A percentile compares a stretch with the other conserved stretches of the same genome.
These are phyloP conservation scores for Alternaria sp. DNA, from an alignment of 2,329 filamentous ascomycete genomes.

Conservation along the genomic window DNA sequence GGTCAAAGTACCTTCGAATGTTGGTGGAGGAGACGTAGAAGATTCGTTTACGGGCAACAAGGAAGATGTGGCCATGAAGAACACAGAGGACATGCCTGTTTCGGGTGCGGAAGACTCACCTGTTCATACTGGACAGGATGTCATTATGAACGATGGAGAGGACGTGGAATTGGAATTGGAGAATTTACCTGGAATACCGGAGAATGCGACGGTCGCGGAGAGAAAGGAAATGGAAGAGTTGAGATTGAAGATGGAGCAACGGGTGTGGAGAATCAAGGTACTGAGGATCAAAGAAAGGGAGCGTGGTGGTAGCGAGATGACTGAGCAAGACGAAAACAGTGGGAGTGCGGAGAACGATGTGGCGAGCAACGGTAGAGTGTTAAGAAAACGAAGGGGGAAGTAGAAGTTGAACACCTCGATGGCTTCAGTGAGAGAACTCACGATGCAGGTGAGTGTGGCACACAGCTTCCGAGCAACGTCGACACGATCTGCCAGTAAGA, in stretches of 20 bases:
- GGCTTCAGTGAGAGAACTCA: background rate
- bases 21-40: background rate
- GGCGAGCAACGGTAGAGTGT: background rate
- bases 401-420: background rate
- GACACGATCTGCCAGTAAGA: rapidly evolving
- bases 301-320: background rate
- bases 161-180: background rate
- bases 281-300: constrained; percentile 9
- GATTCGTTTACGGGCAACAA: background rate
- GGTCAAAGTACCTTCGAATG: background rate
- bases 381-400: background rate
- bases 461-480: background rate
- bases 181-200: background rate
- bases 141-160: background rate
- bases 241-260: constrained; percentile 12
- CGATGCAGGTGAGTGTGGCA: background rate
- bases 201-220: constrained; percentile 10
- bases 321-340: background rate
- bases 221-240: constrained; percentile 11
- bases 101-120: background rate
- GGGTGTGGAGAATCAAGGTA: constrained; percentile 14
- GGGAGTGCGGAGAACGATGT: background rate
- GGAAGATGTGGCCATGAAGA: background rate
- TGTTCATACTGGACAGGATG: background rate
- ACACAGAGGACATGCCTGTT: background rate